Evolutionary conservation across 768 basidiomycete genomes (phyloP).

Genomic region (Tephrocybe rancida): DNA sequence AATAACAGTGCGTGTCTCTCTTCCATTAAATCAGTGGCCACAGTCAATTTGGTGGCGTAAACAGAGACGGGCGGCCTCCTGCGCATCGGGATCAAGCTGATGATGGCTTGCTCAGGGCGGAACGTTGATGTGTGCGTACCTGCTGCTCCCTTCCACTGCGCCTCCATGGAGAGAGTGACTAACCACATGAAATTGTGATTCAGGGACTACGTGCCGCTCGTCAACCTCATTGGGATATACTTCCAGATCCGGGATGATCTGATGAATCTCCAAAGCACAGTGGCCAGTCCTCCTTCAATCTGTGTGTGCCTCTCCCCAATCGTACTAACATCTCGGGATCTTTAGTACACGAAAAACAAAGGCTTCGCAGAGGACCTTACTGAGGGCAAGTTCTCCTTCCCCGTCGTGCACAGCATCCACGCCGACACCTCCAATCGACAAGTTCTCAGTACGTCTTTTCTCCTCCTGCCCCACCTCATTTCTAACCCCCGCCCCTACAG

Average conservation of each 20-base stretch:
- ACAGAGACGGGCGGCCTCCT: conserved; percentile 94
- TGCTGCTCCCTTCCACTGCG: background rate
- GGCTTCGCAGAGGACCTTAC: conserved; percentile 93
- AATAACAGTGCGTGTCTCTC: conserved; percentile 74
- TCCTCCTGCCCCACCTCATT: background rate
- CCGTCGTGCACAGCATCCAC: conserved; percentile 87
- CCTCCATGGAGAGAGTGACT: background rate
- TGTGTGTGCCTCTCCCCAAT: too few species aligned
- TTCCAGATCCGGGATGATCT: conserved; percentile 98
- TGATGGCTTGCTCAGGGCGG: conserved; percentile 87
- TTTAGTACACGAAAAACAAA: conserved; percentile 80
- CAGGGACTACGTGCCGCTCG: conserved; percentile 90
- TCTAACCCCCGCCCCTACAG: conserved; percentile 36
- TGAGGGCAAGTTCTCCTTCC: conserved; percentile 98
- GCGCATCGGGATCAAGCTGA: conserved; percentile 89
- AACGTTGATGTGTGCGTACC: conserved; percentile 57
- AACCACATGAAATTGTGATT: background rate
- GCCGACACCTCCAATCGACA: conserved; percentile 76
- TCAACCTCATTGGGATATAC: conserved; percentile 92
- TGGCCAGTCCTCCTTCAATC: too few species aligned
- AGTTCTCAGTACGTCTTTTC: conserved; percentile 69
- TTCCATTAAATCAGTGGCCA: too few species aligned
- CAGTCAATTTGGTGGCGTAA: too few species aligned
- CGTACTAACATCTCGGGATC: too few species aligned
- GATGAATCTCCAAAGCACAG: conserved; percentile 88